These are phyloP conservation scores for Ogataea dorogensis DNA, from an alignment of 805 yeast species.

Conservation along the genomic window DNA sequence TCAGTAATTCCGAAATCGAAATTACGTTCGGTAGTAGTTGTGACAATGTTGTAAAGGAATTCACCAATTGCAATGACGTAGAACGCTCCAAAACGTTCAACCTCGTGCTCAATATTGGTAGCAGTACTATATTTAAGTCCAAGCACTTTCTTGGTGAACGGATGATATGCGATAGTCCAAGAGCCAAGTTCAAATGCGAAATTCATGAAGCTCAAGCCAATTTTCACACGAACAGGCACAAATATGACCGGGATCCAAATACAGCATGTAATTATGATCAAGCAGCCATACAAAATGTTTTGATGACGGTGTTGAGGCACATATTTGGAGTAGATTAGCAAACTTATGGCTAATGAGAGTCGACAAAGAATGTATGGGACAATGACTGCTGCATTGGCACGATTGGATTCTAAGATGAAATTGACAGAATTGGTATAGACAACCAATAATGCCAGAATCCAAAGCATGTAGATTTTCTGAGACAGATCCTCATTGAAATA, in stretches of 20 bases:
- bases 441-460: conserved; percentile 51
- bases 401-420: conserved; percentile 31
- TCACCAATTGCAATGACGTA: conserved; percentile 67
- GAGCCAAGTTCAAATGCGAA: conserved; percentile 41
- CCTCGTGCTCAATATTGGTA: conserved; percentile 64
- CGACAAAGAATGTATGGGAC: conserved; percentile 50
- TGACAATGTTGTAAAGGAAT: conserved; percentile 53
- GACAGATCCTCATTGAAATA: conserved; percentile 59
- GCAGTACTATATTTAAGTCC: conserved; percentile 53
- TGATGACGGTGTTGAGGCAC: conserved; percentile 53
- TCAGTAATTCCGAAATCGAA: conserved; percentile 42
- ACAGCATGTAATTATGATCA: conserved; percentile 35
- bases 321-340: conserved; percentile 42
- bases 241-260: conserved; percentile 56
- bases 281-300: conserved; percentile 39
- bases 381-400: conserved; percentile 43
- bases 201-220: conserved; percentile 43
- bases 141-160: conserved; percentile 43
- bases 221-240: conserved; percentile 43
- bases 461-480: conserved; percentile 50
- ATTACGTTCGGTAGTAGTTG: conserved; percentile 40
- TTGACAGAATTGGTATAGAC: conserved; percentile 50
- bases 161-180: conserved; percentile 44
- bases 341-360: conserved; percentile 35
- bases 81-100: conserved; percentile 57